Evolutionary conservation across 495 filamentous ascomycete species (phyloP).

Genomic region (Mytilinidion resinicola): DNA sequence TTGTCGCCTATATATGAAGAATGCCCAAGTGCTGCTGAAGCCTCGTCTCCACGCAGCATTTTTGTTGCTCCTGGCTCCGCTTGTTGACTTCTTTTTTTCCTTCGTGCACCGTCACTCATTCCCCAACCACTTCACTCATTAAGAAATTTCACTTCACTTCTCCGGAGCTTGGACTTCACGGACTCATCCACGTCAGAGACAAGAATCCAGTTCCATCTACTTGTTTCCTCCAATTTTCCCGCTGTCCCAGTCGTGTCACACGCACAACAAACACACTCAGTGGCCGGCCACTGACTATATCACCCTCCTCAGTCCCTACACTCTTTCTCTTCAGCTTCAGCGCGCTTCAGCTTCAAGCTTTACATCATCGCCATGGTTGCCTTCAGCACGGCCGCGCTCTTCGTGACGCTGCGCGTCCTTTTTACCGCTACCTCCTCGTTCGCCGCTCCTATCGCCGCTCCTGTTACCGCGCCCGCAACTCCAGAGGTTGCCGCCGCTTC

Average conservation of each 20-base stretch:
- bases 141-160: slow-evolving; percentile 4
- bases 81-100: slow-evolving; percentile 9
- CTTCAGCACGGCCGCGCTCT: slow-evolving; percentile 21
- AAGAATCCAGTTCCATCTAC: not conserved
- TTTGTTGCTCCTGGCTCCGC: slow-evolving; percentile 2
- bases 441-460: slow-evolving; percentile 20
- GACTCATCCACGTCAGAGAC: not conserved
- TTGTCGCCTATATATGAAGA: slow-evolving; percentile 23
- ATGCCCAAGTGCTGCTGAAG: slow-evolving; percentile 1
- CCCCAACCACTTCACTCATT: slow-evolving; percentile 3
- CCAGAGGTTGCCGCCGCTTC: slow-evolving; percentile 23
- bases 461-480: slow-evolving; percentile 29
- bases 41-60: slow-evolving; percentile 14
- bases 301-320: slow-evolving; percentile 3
- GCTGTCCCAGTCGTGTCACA: not conserved
- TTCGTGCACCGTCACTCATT: slow-evolving; percentile 25
- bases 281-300: slow-evolving; percentile 27
- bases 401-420: slow-evolving; percentile 21
- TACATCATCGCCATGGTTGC: slow-evolving; percentile 21
- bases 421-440: slow-evolving; percentile 9
- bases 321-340: slow-evolving; percentile 5
- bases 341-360: slow-evolving; percentile 1
- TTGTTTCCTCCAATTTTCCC: not conserved
- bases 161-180: not conserved
- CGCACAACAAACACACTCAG: slow-evolving; percentile 10